Base-by-base conservation (phyloP, 305 asterid genomes). In the Fraxinus latifolia region DNA sequence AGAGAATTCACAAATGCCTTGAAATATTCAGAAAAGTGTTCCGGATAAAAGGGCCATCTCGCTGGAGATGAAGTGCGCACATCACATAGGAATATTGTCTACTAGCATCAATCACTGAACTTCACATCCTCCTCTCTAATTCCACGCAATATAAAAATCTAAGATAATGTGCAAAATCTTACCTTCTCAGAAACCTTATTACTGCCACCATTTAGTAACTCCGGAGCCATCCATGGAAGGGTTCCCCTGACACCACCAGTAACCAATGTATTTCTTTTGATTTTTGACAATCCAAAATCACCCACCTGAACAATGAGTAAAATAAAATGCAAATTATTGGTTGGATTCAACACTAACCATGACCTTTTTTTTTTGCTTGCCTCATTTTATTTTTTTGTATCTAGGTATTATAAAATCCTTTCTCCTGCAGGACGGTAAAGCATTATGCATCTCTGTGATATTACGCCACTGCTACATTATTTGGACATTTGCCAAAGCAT, bases 241-340 rank as follows among this genome's bases (percentile, higher is more conserved):
- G 98, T 94, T 84, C 97, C 98, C 74, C 97, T 88, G 15, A 94
- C 97, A 74, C 98, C 98, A 76, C 97, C 97, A 31, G 96, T 91
- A 71, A 94, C 97, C 91, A 94, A 80, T 23, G 97, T 94, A 80
- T 94, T 94, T 86, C 97, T 92, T 85, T 94, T 94, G 76, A 94
- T 93, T 86, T 94, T 94, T 47, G 97, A 93, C 89, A 39, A 85
- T 67, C 98, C 98, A 88, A 94, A 93, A 85, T 94, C 97, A 76
- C 92, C 97, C 31, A 94, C 98, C 98, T 93, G 87, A 31, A 79
- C 34, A 72, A 80, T 62, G 72, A 71, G 77, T 33, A 32, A 2
- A 73, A 50, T 34, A 50, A 50, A 50, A 12, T 50, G 60, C 60
- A 14, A 12, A 50, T 2, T 50, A 50, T 50, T 8, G 3, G 50